Evolutionary conservation across 257 asterid genomes (phyloP).

Genomic region (Solanum medicagineum): DNA sequence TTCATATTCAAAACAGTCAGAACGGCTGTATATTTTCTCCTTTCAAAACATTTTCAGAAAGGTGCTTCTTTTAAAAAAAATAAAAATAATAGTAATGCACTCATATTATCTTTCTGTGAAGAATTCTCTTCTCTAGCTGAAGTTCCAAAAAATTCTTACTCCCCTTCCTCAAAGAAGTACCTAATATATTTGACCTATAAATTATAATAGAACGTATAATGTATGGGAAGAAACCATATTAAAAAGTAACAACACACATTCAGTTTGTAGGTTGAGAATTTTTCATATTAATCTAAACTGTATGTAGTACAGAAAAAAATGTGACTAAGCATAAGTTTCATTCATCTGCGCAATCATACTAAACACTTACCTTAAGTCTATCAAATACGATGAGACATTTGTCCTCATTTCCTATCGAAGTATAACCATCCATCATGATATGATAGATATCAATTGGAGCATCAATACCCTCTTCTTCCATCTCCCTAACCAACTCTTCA

Average conservation of each 20-base stretch:
- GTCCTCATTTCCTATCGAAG: slow-evolving; percentile 55
- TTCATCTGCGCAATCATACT: neutral
- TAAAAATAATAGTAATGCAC: neutral
- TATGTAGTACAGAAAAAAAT: neutral
- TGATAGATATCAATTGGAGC: slow-evolving; percentile 88
- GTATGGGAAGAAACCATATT: neutral
- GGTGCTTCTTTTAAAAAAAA: neutral
- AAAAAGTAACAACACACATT: neutral
- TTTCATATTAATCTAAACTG: neutral
- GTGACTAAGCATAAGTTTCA: neutral
- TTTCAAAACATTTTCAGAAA: neutral
- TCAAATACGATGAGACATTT: slow-evolving; percentile 76
- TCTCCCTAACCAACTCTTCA: slow-evolving; percentile 87
- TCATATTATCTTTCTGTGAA: neutral
- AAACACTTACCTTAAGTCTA: slow-evolving; percentile 58
- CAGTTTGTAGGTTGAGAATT: neutral
- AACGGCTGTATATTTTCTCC: neutral
- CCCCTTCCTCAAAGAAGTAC: neutral
- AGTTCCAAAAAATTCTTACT: neutral
- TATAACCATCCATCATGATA: slow-evolving; percentile 98
- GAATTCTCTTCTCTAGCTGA: neutral
- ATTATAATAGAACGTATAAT: neutral
- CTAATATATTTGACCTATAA: neutral
- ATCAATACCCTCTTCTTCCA: slow-evolving; percentile 96
- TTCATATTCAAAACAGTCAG: neutral